Evolutionary conservation across 2,329 filamentous ascomycete genomes (phyloP).

Genomic region (Dactylellina leptospora): DNA sequence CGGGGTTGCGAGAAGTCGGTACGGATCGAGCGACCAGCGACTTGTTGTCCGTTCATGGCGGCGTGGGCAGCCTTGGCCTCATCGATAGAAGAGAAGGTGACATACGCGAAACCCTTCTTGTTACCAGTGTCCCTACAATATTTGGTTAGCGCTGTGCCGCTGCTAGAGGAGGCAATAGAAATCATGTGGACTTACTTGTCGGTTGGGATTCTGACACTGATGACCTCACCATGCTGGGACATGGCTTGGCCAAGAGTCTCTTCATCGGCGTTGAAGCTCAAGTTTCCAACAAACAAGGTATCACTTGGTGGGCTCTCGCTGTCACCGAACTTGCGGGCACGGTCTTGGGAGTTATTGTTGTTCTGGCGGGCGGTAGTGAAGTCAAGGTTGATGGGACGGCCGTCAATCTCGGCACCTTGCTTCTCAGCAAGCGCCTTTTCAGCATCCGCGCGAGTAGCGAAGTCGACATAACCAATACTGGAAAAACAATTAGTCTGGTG

Average conservation of each 20-base stretch:
- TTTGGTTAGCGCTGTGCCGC: constrained; percentile 57
- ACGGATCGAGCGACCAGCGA: constrained; percentile 77
- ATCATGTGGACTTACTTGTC: constrained; percentile 73
- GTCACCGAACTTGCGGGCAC: constrained; percentile 78
- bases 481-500: constrained; percentile 48
- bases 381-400: constrained; percentile 79
- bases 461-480: constrained; percentile 91
- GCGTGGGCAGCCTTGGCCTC: constrained; percentile 81
- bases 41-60: constrained; percentile 74
- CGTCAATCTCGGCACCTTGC: constrained; percentile 77
- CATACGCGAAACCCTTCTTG: constrained; percentile 92
- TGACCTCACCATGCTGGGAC: constrained; percentile 73
- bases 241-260: constrained; percentile 79
- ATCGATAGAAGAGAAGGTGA: constrained; percentile 81
- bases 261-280: constrained; percentile 84
- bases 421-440: constrained; percentile 77
- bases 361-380: constrained; percentile 74
- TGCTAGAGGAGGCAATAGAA: not conserved
- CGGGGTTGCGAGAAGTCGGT: constrained; percentile 82
- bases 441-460: constrained; percentile 72
- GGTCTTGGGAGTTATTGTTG: constrained; percentile 67
- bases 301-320: constrained; percentile 79
- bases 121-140: constrained; percentile 75
- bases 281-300: constrained; percentile 90
- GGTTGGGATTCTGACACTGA: constrained; percentile 85